Percentiles rank a stretch among this genome's conserved stretches.
phyloP scores from a whole-genome alignment of 768 basidiomycete species.

The Suillus lakei region DNA sequence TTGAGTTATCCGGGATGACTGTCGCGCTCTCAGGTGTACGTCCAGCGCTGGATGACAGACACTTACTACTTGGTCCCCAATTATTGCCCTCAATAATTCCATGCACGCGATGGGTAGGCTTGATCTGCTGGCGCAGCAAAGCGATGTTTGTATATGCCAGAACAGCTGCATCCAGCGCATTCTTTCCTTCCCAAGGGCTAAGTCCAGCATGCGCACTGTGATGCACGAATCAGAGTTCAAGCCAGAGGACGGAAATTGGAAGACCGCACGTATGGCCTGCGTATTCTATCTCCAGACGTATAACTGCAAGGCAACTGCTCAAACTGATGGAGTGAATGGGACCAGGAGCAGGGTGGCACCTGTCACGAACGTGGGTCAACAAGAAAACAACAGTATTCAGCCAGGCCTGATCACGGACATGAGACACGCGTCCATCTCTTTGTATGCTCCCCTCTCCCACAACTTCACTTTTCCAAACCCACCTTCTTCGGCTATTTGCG shows the following conservation, averaged over 20 bases:
- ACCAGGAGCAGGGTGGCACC: conserved; percentile 86
- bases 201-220: conserved; percentile 75
- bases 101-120: conserved; percentile 78
- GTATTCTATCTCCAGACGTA: conserved; percentile 66
- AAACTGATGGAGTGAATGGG: conserved; percentile 71
- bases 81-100: conserved; percentile 78
- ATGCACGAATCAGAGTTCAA: not conserved
- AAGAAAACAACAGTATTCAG: not conserved
- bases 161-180: conserved; percentile 88
- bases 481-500: conserved; percentile 70
- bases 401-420: conserved; percentile 50
- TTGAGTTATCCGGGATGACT: conserved; percentile 87
- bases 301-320: conserved; percentile 65
- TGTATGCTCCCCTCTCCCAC: conserved; percentile 73
- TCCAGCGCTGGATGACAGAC: not conserved
- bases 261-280: conserved; percentile 68
- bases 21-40: conserved; percentile 6
- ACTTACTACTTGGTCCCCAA: conserved; percentile 74
- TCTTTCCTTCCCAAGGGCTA: conserved; percentile 85
- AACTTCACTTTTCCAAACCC: conserved; percentile 73
- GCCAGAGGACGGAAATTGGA: not conserved
- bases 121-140: conserved; percentile 80
- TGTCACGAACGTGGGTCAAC: conserved; percentile 27
- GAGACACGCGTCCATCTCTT: conserved; percentile 77
- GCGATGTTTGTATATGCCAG: conserved; percentile 82